These are phyloP conservation scores for Talaromyces sp. DNA, from an alignment of 2,329 filamentous ascomycete genomes.

Conservation along the genomic window DNA sequence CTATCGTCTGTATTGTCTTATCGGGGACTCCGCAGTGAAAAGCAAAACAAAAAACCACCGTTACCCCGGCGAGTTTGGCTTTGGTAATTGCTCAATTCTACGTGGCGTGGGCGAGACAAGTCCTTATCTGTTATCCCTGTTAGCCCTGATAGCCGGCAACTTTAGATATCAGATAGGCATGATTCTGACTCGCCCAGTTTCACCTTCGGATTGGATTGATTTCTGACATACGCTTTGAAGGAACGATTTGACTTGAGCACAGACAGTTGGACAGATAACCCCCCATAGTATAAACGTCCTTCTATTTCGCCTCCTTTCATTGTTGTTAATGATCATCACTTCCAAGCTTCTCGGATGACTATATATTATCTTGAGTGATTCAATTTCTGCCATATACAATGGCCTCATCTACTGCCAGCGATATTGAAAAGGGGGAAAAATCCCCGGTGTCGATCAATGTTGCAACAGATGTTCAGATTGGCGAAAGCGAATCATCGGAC, in stretches of 20 bases:
- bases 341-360: neutral
- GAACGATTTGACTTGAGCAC: neutral
- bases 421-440: neutral
- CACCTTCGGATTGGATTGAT: neutral
- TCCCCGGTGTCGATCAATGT: neutral
- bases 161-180: conserved; percentile 1
- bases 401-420: neutral
- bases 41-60: neutral
- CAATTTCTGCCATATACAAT: neutral
- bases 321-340: neutral
- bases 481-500: neutral
- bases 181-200: neutral
- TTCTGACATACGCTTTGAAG: neutral
- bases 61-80: neutral
- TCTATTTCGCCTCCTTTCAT: neutral
- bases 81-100: neutral
- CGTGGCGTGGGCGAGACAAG: neutral
- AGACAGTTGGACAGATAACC: neutral
- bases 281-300: neutral
- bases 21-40: neutral
- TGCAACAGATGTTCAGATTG: neutral
- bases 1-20: neutral
- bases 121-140: neutral
- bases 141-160: neutral
- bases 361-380: neutral